Evolutionary conservation across 2,329 filamentous ascomycete genomes (phyloP).

Genomic region (Xylaria sp.): DNA sequence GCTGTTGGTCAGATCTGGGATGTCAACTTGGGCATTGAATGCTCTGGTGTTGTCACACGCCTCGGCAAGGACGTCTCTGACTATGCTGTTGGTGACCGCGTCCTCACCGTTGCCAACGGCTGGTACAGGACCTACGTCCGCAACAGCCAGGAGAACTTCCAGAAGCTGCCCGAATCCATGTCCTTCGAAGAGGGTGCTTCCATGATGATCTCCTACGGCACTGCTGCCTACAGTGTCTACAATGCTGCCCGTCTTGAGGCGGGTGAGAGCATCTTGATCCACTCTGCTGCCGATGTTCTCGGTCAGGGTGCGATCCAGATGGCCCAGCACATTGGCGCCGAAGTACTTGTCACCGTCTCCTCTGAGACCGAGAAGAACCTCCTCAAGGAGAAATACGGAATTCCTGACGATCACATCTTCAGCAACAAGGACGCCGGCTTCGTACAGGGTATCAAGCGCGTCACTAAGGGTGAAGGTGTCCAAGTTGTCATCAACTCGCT

Average conservation of each 20-base stretch:
- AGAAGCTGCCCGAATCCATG: conserved; percentile 44
- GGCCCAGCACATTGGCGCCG: conserved; percentile 44
- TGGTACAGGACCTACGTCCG: conserved; percentile 46
- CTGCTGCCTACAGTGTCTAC: conserved; percentile 45
- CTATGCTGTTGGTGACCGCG: conserved; percentile 43
- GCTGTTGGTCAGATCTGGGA: conserved; percentile 46
- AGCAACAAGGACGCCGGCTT: conserved; percentile 46
- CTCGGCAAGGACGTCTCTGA: conserved; percentile 43
- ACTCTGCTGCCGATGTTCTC: conserved; percentile 44
- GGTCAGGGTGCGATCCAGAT: conserved; percentile 45
- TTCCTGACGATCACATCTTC: conserved; percentile 45
- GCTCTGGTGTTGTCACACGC: conserved; percentile 43
- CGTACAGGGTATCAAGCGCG: conserved; percentile 46
- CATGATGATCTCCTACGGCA: conserved; percentile 45
- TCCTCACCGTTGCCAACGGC: conserved; percentile 42
- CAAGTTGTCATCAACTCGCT: conserved; percentile 45
- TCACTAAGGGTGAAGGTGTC: conserved; percentile 44
- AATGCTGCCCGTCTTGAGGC: conserved; percentile 44
- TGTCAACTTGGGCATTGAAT: conserved; percentile 45
- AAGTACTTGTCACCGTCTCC: conserved; percentile 44
- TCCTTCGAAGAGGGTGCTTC: conserved; percentile 46
- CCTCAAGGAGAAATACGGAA: conserved; percentile 42
- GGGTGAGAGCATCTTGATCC: conserved; percentile 45
- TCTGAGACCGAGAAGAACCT: conserved; percentile 45
- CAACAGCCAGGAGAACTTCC: conserved; percentile 45